A percentile compares a stretch with the other conserved stretches of the same genome.
phyloP scores from a whole-genome alignment of 2,329 filamentous ascomycete species.

The Claviceps capensis region DNA sequence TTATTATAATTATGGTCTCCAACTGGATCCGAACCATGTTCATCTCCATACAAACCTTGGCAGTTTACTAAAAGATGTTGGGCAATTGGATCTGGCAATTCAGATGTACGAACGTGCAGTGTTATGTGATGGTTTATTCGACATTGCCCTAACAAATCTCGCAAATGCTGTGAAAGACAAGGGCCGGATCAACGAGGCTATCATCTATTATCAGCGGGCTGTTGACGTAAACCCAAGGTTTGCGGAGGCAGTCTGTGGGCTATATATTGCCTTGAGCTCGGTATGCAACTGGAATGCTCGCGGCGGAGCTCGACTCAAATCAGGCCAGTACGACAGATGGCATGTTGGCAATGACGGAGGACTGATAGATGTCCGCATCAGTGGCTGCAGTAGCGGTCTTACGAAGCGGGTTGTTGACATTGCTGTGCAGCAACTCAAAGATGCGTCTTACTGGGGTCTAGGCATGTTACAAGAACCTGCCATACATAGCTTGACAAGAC shows the following conservation, averaged over 20 bases:
- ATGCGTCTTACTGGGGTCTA: constrained; percentile 76
- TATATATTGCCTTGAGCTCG: constrained; percentile 89
- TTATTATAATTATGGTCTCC: constrained; percentile 91
- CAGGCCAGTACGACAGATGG: constrained; percentile 72
- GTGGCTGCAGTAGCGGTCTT: constrained; percentile 57
- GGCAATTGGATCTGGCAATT: constrained; percentile 81
- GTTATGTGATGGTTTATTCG: constrained; percentile 81
- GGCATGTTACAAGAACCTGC: constrained; percentile 48
- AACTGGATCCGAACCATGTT: constrained; percentile 76
- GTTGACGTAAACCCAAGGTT: constrained; percentile 90
- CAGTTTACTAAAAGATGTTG: constrained; percentile 90
- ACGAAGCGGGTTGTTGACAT: constrained; percentile 85
- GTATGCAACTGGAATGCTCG: constrained; percentile 90
- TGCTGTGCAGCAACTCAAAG: constrained; percentile 72
- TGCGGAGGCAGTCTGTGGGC: constrained; percentile 88
- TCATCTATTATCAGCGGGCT: constrained; percentile 79
- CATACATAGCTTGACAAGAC: constrained; percentile 35
- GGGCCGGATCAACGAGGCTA: constrained; percentile 82
- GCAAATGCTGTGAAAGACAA: constrained; percentile 98
- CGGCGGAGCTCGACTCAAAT: constrained; percentile 67
- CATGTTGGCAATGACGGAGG: constrained; percentile 79
- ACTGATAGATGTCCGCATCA: constrained; percentile 57
- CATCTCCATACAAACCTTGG: constrained; percentile 95
- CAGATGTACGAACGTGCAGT: constrained; percentile 96
- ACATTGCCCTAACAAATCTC: constrained; percentile 91